Base-by-base conservation (phyloP, 805 yeast species). In the Wickerhamomyces canadensis region DNA sequence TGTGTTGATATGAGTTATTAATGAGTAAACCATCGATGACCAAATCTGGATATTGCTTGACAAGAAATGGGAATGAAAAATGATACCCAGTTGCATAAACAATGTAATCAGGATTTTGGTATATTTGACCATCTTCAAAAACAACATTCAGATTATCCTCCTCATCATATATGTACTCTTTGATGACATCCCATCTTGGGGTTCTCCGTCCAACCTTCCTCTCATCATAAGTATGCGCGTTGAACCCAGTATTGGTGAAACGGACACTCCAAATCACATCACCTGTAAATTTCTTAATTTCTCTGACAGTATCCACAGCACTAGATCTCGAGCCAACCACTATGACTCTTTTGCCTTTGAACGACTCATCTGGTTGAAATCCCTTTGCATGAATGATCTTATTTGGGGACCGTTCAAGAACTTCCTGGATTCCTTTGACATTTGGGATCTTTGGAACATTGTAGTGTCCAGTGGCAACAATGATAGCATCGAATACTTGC, bases 41-140 rank as follows among this genome's bases (percentile, higher is more conserved):
- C n/a, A 58, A 38, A 13, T 49, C 38, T 12, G 55, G 44, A 19
- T 40, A 34, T 26, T 39, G 35, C 5, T 34, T 42, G 36, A 19
- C 19, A 6, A 81, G 58, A 43, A 68, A 78, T 11, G 87, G 86
- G 38, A 68, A 62, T 34, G 69, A 65, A 48, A 73, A 74, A 22
- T 70, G 61, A 54, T 79, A 81, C 1, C 89, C 89, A 0, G 89
- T 81, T 33, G 81, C 80, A 52, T 75, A 78, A 12, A 81, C 55
- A 13, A 82, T 60, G 21, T 48, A 47, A 44, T 80, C 84, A 24
- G 79, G 65, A 19, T 58, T 61, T 2, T 42, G 39, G 2, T 74
- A 39, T 10, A 42, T 51, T 4, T 57, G 42, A 6, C 78, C 83
- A 37, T 71, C 73, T 2, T 36, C 60, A 31, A 76, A 70, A 5